These are phyloP conservation scores for Ettlia oleoabundans DNA, from an alignment of 139 green algal species.

Conservation along the genomic window DNA sequence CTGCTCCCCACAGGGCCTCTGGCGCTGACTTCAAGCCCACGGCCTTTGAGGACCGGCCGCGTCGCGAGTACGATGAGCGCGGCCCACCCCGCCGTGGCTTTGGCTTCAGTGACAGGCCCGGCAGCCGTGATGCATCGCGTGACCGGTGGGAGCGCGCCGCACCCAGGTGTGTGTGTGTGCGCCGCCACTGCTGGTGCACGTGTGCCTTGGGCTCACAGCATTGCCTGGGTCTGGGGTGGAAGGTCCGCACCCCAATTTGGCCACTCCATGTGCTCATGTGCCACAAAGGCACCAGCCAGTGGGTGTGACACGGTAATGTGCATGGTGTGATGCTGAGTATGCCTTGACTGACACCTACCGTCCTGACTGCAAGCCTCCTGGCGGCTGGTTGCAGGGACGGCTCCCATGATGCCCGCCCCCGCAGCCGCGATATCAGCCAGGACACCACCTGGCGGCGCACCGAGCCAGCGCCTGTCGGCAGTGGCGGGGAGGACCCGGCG, in stretches of 20 bases:
- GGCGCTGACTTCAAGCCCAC: constrained; percentile 36
- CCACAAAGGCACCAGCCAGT: no score
- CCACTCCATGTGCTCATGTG: no score
- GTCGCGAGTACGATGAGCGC: constrained; percentile 31
- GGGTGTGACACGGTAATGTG: no score
- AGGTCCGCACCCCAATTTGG: no score
- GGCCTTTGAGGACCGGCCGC: constrained; percentile 35
- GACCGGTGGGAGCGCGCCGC: constrained; percentile 8
- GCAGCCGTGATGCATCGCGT: not conserved
- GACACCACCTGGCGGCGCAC: constrained; percentile 35
- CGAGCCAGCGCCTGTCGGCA: not conserved
- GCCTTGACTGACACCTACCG: no score
- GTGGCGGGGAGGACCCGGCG: not conserved
- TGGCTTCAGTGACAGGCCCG: constrained; percentile 11
- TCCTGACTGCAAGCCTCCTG: no score
- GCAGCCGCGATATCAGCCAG: constrained; percentile 34
- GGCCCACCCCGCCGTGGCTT: constrained; percentile 22
- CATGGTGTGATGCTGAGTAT: no score
- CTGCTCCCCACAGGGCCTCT: not conserved
- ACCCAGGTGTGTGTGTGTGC: no score
- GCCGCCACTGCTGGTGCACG: no score
- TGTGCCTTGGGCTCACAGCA: no score
- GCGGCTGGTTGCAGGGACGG: no score
- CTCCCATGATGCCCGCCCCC: not conserved
- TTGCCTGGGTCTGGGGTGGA: no score